phyloP scores from a whole-genome alignment of 2,329 filamentous ascomycete species.

The Thyridium curvatum region DNA sequence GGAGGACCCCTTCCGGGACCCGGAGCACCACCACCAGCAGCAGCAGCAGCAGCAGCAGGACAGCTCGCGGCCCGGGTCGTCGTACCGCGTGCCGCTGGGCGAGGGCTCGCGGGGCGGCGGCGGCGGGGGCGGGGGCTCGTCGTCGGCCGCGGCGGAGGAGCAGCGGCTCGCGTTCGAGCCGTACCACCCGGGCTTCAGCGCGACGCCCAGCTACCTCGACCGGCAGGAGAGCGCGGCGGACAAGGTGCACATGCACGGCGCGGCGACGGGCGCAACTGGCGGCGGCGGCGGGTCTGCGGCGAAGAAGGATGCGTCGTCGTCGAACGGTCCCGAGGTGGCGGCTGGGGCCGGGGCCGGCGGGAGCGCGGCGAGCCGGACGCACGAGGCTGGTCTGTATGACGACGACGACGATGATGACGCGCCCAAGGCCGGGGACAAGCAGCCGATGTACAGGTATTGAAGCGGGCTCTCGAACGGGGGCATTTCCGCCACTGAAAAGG shows the following conservation, averaged over 20 bases:
- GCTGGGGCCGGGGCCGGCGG: too few relatives aligned
- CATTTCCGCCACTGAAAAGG: too few relatives aligned
- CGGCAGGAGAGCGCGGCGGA: constrained; percentile 33
- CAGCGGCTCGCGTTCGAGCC: constrained; percentile 27
- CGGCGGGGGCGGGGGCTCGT: constrained; percentile 15
- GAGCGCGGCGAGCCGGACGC: too few relatives aligned
- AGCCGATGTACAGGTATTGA: too few relatives aligned
- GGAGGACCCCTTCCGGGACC: constrained; percentile 26
- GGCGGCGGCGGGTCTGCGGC: background rate
- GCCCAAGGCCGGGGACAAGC: too few relatives aligned
- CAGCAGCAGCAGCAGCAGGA: background rate
- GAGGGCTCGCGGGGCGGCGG: constrained; percentile 9
- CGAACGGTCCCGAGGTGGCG: too few relatives aligned
- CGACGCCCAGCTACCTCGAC: constrained; percentile 25
- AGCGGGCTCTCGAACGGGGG: too few relatives aligned
- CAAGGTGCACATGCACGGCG: constrained; percentile 35
- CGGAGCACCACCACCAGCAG: constrained; percentile 12
- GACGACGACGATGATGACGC: too few relatives aligned
- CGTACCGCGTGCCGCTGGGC: background rate
- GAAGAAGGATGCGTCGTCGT: background rate
- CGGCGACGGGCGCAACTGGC: constrained; percentile 13
- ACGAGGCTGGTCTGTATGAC: too few relatives aligned
- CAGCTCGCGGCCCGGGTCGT: too few relatives aligned
- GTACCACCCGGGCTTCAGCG: constrained; percentile 28
- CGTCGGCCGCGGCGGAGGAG: constrained; percentile 21